Base-by-base conservation (phyloP, 179 eudicot species). In the Nepenthes alata region DNA sequence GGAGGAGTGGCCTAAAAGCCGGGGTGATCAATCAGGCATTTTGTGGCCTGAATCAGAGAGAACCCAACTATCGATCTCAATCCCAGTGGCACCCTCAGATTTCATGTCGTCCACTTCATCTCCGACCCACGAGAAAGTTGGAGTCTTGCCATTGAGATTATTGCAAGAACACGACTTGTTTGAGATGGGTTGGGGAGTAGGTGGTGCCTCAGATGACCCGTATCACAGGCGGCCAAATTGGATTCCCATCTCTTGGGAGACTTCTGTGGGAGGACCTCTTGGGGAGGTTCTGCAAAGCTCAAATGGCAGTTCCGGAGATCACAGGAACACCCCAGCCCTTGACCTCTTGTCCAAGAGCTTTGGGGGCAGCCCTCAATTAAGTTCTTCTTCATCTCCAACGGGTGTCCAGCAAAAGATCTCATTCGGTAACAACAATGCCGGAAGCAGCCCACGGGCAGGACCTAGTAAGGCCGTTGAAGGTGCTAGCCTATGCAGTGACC, bases 251-350 rank as follows among this genome's bases (percentile, higher is more conserved):
- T 69, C 84, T 9, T 87, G 97, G 93, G 88, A 77, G 45, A 65
- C 76, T 3, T 81, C 95, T 15, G 37, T 81, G 69, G 97, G 94
- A 0, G 97, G 97, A 47, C 97, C 96, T 4, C 84, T 91, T 10
- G 97, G 94, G 4, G 97, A 91, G 76, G 97, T 77, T 10, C 65
- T 91, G 55, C 78, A 85, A 58, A 74, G 73, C 69, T 66, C 77
- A 11, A 74, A 68, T 44, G 77, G 58, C 47, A 67, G 69, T 54
- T 64, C 70, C 1, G 72, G 66, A 5, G 80, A 74, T 55, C 15
- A 47, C 59, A 81, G 55, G 61, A 71, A 49, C 37, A n/a, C 71
- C 1, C 73, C 84, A 5, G 76, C 75, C 8, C 85, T 87, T 6
- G 74, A 74, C 60, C 81, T 87, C 2, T 64, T 83, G 67, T 72